Conservation (phyloP, 1,139 yeast species). For the Torulaspora pretoriensis region DNA sequence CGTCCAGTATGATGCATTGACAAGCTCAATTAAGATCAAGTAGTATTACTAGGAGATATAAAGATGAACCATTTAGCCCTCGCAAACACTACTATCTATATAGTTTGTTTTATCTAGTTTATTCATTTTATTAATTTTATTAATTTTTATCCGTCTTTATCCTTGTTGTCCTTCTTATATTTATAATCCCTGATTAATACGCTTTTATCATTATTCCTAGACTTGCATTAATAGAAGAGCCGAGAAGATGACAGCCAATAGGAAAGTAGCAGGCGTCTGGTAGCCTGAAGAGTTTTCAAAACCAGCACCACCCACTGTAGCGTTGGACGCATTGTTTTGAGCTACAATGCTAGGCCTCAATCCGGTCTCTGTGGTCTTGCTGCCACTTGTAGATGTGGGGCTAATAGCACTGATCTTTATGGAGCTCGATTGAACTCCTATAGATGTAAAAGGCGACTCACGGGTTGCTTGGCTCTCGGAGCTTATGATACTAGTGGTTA, state of each 20-base stretch:
- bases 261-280: constrained; percentile 12
- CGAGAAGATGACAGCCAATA: constrained; percentile 11
- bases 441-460: not conserved
- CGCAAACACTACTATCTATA: not conserved
- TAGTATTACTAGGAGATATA: too few species aligned
- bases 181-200: not conserved
- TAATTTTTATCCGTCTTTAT: not conserved
- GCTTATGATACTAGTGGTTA: not conserved
- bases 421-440: not conserved
- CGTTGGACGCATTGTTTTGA: constrained; percentile 2
- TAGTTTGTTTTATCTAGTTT: not conserved
- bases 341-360: constrained; percentile 4
- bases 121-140: not conserved
- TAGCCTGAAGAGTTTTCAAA: constrained; percentile 10
- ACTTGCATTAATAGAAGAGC: constrained; percentile 8
- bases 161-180: not conserved
- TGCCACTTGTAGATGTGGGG: not conserved
- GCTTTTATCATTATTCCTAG: not conserved
- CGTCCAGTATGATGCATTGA: constrained; percentile 1
- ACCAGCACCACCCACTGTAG: constrained; percentile 6
- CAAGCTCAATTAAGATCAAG: not conserved
- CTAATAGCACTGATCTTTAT: not conserved
- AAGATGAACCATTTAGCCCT: not conserved
- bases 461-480: not conserved
- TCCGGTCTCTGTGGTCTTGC: not conserved